Percentiles rank a stretch among this genome's conserved stretches.
These are phyloP conservation scores for Picochlorum sp. DNA, from an alignment of 139 green algal genomes.

Conservation along the genomic window DNA sequence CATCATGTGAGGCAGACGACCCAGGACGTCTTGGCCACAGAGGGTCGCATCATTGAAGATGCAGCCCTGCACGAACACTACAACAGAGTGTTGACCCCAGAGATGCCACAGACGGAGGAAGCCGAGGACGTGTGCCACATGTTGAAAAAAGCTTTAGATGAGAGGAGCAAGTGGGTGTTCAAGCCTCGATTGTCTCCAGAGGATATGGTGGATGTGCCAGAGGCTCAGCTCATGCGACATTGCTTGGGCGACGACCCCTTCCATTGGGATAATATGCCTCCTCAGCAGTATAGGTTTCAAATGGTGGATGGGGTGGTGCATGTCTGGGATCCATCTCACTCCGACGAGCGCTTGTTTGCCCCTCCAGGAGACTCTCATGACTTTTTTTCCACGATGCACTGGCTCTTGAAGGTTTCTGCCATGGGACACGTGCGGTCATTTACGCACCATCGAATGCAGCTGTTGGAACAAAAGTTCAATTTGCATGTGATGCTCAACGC, in stretches of 20 bases:
- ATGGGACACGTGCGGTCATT: conserved; percentile 83
- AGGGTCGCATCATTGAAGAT: conserved; percentile 49
- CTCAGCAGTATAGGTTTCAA: conserved; percentile 31
- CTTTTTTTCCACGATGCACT: conserved; percentile 93
- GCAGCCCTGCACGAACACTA: conserved; percentile 57
- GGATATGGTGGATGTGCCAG: conserved; percentile 37
- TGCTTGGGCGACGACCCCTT: conserved; percentile 50
- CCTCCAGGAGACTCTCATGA: conserved; percentile 64
- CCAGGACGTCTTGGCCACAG: conserved; percentile 19
- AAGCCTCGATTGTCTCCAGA: conserved; percentile 19
- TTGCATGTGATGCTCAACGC: conserved; percentile 98
- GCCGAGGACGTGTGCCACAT: conserved; percentile 69
- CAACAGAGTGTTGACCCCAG: conserved; percentile 53
- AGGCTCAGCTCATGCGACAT: conserved; percentile 46
- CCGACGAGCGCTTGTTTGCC: conserved; percentile 16
- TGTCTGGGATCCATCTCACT: conserved; percentile 40
- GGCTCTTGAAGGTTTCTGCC: conserved; percentile 46
- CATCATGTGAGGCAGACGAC: conserved; percentile 11
- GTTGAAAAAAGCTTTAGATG: conserved; percentile 74
- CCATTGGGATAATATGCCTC: conserved; percentile 37
- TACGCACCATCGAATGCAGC: conserved; percentile 87
- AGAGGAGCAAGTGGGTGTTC: conserved; percentile 87
- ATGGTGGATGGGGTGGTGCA: conserved; percentile 89
- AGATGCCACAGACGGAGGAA: conserved; percentile 55
- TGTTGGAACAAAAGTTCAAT: conserved; percentile 98